Evolutionary conservation across 169 alveolate genomes (phyloP), one percentile per base, ranked within the genome.

Genomic region (Plasmodium vivax): DNA sequence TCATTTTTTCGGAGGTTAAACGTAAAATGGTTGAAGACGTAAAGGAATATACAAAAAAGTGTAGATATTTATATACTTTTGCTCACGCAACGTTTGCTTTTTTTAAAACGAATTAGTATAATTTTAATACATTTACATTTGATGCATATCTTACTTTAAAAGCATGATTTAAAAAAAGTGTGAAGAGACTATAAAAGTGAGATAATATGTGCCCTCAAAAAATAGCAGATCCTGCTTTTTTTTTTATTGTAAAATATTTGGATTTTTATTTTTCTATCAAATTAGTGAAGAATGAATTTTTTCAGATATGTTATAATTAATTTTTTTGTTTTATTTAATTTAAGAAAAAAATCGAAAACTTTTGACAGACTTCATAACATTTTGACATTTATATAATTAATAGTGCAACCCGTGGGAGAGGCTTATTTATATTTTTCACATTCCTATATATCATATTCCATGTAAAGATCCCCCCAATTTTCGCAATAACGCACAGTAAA

Each of bases 91-190:
- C 30, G 16, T 62, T 62, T n/a, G 12, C 14, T 62, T 19, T 4
- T 19, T 62, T 62, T 27, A 62, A 62, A 62, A 62, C 19, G 3
- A n/a, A 19, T 19, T 12, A 47, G 58, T 0, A 62, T 19, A 3
- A 62, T 19, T 62, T 62, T 19, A 62, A 23, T 62, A 19, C 36
- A 62, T 62, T 62, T 19, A 23, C 38, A 27, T 62, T 19, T 62
- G 75, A 62, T 62, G 75, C 75, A n/a, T 62, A 9, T 62, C 75
- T 62, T 62, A 62, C 75, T 62, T 62, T 27, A 62, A 62, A 62
- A 14, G 75, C 75, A 62, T 23, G 75, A 62, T 62, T 62, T 62
- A 12, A 62, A 62, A 27, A 62, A 62, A 62, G 30, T 2, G 75
- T 19, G 75, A 62, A 62, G 32, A 16, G 36, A 2, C 14, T 23